Conservation (phyloP, 2,329 filamentous ascomycete species). For the Ceratocystis albifundus region DNA sequence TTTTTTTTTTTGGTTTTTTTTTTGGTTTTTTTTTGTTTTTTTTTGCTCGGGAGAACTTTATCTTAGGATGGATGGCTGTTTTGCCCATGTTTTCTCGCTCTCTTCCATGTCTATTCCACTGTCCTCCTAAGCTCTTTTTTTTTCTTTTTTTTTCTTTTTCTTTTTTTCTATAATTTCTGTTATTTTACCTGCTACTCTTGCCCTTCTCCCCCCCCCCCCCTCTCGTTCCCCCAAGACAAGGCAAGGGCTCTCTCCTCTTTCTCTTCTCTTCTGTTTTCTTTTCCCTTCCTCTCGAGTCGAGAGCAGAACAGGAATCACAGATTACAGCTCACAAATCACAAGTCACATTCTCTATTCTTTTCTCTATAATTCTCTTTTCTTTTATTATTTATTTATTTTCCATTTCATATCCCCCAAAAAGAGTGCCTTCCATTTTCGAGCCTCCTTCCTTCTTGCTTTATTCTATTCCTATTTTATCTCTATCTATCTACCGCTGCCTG, state of each 20-base stretch:
- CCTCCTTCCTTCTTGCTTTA: neutral
- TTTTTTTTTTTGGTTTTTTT: too few species aligned
- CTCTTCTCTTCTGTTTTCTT: slow-evolving; percentile 5
- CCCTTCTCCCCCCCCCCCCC: neutral
- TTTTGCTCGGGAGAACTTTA: too few species aligned
- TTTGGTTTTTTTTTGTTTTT: too few species aligned
- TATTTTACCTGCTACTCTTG: slow-evolving; percentile 12
- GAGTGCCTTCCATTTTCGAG: neutral
- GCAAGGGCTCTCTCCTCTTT: slow-evolving; percentile 1
- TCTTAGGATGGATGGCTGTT: too few species aligned
- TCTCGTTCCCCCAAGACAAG: too few species aligned
- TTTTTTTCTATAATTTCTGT: too few species aligned
- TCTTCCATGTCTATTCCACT: slow-evolving; percentile 4
- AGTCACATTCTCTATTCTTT: too few species aligned
- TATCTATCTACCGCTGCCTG: too few species aligned
- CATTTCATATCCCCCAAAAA: neutral
- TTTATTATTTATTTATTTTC: neutral
- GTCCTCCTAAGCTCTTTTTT: neutral
- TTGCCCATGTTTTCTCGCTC: neutral
- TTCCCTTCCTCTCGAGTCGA: slow-evolving; percentile 6
- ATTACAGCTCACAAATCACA: too few species aligned
- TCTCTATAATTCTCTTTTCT: neutral
- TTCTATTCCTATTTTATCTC: neutral
- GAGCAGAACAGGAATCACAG: neutral
- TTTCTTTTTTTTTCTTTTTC: too few species aligned